phyloP scores from a whole-genome alignment of 139 green algal species.

The Microglena sp. region DNA sequence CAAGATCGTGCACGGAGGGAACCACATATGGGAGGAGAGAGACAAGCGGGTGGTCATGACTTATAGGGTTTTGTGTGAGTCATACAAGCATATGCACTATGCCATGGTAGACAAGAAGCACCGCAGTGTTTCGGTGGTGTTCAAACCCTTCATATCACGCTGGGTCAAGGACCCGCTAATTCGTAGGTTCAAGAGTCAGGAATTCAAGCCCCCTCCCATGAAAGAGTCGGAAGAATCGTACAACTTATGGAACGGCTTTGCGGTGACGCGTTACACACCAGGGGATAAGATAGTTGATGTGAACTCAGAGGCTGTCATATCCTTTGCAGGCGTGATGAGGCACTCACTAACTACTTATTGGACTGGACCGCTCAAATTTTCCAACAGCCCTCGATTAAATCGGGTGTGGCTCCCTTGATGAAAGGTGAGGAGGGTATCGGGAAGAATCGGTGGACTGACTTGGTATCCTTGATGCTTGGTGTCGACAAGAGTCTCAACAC shows the following conservation, averaged over 20 bases:
- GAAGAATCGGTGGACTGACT: background rate
- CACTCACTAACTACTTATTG: background rate
- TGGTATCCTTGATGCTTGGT: background rate
- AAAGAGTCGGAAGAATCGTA: background rate
- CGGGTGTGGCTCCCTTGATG: background rate
- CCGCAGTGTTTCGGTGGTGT: too few species aligned
- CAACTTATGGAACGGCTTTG: constrained; percentile 1
- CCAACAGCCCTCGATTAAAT: background rate
- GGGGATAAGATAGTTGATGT: too few species aligned
- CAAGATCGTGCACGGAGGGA: too few species aligned
- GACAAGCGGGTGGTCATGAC: too few species aligned
- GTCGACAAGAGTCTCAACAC: background rate
- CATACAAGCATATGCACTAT: background rate
- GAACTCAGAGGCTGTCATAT: too few species aligned
- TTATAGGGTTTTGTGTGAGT: too few species aligned
- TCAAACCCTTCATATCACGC: background rate
- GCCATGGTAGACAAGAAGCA: background rate
- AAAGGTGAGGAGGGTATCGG: background rate
- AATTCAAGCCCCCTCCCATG: background rate
- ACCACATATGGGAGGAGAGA: too few species aligned
- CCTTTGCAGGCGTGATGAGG: background rate
- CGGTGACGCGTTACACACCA: too few species aligned
- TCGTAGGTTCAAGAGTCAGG: background rate
- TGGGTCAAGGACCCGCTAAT: background rate
- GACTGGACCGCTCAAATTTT: constrained; percentile 1